Percentiles rank a stretch among this genome's conserved stretches.
Evolutionary conservation across 2,329 filamentous ascomycete species (phyloP).

Genomic region (Ophiostoma quercus): DNA sequence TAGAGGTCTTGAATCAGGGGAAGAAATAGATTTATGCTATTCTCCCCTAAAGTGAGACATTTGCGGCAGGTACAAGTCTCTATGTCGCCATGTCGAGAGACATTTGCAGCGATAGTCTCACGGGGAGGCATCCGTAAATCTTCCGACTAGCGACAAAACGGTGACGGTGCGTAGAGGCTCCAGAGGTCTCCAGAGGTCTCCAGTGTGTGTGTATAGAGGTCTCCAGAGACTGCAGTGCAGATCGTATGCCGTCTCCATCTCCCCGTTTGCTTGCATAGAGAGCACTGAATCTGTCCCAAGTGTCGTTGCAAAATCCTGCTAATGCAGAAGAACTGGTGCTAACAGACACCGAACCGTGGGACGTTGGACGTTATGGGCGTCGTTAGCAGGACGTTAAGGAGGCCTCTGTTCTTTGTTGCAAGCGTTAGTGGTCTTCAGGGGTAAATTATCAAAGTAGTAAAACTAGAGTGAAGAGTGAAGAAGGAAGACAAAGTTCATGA

Average conservation of each 20-base stretch:
- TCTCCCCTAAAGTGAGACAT: background rate
- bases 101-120: background rate
- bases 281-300: background rate
- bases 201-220: background rate
- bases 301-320: background rate
- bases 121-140: slow-evolving; percentile 9
- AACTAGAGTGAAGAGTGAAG: background rate
- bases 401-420: slow-evolving; percentile 3
- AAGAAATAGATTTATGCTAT: background rate
- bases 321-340: background rate
- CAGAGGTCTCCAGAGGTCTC: background rate
- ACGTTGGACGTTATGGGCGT: background rate
- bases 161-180: background rate
- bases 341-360: background rate
- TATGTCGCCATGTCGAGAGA: background rate
- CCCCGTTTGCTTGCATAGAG: background rate
- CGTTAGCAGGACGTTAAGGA: background rate
- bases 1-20: background rate
- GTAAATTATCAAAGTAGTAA: background rate
- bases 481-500: background rate
- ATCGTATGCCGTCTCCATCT: background rate
- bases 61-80: slow-evolving; percentile 4
- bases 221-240: background rate
- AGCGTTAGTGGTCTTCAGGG: background rate
- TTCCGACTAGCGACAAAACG: slow-evolving; percentile 8